phyloP scores from a whole-genome alignment of 2,329 filamentous ascomycete genomes.

The Hansfordia pulvinata region DNA sequence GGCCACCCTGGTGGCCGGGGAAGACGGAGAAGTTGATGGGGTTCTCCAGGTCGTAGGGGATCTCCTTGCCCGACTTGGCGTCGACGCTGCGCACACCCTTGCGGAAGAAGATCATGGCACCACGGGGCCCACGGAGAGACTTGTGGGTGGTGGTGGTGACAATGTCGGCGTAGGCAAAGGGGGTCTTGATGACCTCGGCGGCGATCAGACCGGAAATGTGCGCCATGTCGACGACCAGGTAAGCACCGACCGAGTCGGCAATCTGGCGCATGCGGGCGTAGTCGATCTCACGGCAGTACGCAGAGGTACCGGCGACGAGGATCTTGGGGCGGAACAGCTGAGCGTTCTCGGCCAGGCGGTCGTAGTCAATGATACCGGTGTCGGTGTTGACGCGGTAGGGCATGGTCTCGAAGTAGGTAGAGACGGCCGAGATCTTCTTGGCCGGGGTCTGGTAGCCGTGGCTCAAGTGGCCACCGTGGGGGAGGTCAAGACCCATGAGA shows the following conservation, averaged over 20 bases:
- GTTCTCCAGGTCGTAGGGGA: constrained; percentile 82
- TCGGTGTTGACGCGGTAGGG: constrained; percentile 83
- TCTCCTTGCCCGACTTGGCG: constrained; percentile 81
- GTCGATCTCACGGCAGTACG: constrained; percentile 96
- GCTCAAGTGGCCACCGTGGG: constrained; percentile 86
- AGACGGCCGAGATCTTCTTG: constrained; percentile 95
- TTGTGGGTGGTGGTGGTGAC: constrained; percentile 99
- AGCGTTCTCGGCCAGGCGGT: constrained; percentile 79
- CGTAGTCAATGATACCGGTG: constrained; percentile 96
- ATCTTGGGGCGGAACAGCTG: constrained; percentile 90
- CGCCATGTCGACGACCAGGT: constrained; percentile 95
- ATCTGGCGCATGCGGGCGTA: constrained; percentile 95
- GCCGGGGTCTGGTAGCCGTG: constrained; percentile 96
- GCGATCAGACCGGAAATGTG: constrained; percentile 96
- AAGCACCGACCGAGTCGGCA: constrained; percentile 83
- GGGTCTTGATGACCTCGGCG: constrained; percentile 82
- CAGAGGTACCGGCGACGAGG: constrained; percentile 90
- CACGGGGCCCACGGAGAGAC: constrained; percentile 90
- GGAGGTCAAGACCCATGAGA: constrained; percentile 91
- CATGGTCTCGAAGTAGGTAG: constrained; percentile 98
- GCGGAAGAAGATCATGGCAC: constrained; percentile 99
- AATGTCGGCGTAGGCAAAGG: constrained; percentile 85
- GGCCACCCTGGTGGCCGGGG: constrained; percentile 95
- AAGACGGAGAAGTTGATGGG: constrained; percentile 99
- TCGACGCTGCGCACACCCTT: constrained; percentile 88